Conservation (phyloP, 2,329 filamentous ascomycete genomes). For the Calonectria hongkongensis region DNA sequence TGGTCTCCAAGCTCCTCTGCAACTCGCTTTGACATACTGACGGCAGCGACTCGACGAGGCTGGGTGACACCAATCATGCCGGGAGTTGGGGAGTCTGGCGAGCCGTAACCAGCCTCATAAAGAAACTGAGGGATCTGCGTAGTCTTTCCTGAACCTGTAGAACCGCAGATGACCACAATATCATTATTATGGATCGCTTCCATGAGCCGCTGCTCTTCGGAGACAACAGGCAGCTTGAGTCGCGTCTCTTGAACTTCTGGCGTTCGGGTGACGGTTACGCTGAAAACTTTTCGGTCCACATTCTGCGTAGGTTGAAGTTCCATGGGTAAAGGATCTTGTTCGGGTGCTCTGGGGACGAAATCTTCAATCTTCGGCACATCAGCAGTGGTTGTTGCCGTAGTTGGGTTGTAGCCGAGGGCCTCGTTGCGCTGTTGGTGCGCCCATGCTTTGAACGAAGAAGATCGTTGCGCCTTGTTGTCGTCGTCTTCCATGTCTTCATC, state of each 20-base stretch:
- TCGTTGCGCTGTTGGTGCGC: conserved; percentile 90
- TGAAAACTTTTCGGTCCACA: conserved; percentile 82
- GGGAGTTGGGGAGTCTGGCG: conserved; percentile 83
- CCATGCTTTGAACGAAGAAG: conserved; percentile 93
- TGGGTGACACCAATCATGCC: conserved; percentile 98
- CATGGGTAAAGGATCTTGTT: conserved; percentile 81
- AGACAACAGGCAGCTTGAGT: conserved; percentile 89
- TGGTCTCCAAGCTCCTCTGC: conserved; percentile 87
- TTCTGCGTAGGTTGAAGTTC: conserved; percentile 79
- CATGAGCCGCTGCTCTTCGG: conserved; percentile 98
- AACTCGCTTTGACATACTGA: conserved; percentile 97
- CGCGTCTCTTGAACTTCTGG: conserved; percentile 86
- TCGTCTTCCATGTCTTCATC: conserved; percentile 56
- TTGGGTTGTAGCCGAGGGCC: conserved; percentile 79
- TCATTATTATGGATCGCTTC: conserved; percentile 96
- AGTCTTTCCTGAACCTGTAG: conserved; percentile 97
- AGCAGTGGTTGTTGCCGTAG: conserved; percentile 64
- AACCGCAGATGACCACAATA: conserved; percentile 92
- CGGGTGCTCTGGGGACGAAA: conserved; percentile 80
- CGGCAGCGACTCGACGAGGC: conserved; percentile 93
- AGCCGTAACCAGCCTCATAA: conserved; percentile 94
- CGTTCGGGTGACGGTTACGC: conserved; percentile 81
- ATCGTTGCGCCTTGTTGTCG: conserved; percentile 58
- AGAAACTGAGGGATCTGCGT: conserved; percentile 98
- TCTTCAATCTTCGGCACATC: conserved; percentile 75